Conservation (phyloP, 78 protist species). For the Bigelowiella natans region DNA sequence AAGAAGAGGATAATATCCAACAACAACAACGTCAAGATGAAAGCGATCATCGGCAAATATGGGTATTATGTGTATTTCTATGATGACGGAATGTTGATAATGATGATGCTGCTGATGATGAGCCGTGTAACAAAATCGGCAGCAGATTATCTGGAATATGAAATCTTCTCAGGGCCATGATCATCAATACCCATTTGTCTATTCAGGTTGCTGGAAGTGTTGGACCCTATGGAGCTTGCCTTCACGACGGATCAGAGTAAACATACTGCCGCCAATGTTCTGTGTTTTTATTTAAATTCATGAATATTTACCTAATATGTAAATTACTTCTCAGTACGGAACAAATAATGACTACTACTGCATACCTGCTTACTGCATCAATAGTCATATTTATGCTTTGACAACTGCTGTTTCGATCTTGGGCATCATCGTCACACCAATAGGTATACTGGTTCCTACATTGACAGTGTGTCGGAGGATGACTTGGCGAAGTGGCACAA, state of each 20-base stretch:
- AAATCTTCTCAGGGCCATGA: too few species aligned
- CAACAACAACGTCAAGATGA: too few species aligned
- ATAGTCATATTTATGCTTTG: neutral
- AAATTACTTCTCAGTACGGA: neutral
- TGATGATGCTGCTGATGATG: too few species aligned
- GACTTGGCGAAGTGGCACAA: neutral
- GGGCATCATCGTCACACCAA: neutral
- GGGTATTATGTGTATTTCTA: too few species aligned
- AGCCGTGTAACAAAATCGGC: too few species aligned
- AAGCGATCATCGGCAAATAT: too few species aligned
- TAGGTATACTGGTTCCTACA: neutral
- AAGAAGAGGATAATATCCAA: too few species aligned
- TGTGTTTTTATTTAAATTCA: neutral
- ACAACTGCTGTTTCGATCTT: neutral
- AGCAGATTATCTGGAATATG: too few species aligned
- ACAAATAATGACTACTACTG: neutral
- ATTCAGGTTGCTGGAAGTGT: neutral
- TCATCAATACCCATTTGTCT: too few species aligned
- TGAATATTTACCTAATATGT: neutral
- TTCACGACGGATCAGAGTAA: neutral
- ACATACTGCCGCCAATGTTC: neutral
- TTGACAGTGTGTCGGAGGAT: neutral
- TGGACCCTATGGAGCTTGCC: neutral
- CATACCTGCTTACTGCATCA: neutral
- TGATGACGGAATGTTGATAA: too few species aligned